These are phyloP conservation scores for Dovyalis caffra DNA, from an alignment of 345 rosid species.

Conservation along the genomic window DNA sequence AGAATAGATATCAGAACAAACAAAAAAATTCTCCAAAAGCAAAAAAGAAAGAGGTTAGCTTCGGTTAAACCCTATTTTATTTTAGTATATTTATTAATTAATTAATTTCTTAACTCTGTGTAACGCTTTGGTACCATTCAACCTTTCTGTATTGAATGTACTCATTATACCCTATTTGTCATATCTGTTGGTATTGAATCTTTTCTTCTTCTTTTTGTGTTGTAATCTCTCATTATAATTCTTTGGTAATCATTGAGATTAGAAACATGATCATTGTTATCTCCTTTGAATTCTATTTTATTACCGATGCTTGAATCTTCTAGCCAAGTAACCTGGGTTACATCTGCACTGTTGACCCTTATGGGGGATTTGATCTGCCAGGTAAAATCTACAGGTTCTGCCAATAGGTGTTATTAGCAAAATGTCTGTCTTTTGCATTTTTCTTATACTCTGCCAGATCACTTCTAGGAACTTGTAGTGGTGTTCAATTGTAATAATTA, in stretches of 20 bases:
- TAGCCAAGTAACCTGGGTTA: constrained; percentile 64
- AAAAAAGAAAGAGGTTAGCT: too few species aligned
- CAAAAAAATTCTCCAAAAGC: too few species aligned
- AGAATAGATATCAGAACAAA: too few species aligned
- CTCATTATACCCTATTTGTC: background rate
- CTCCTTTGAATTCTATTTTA: background rate
- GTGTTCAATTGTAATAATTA: background rate
- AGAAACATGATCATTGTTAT: background rate
- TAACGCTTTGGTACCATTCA: too few species aligned
- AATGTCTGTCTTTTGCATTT: background rate
- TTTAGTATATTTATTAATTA: too few species aligned
- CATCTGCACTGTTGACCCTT: constrained; percentile 80
- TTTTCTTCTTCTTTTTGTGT: background rate
- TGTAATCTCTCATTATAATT: background rate
- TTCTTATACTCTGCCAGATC: background rate
- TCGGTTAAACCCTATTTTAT: too few species aligned
- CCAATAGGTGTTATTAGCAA: background rate
- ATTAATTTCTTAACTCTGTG: too few species aligned
- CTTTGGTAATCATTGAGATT: background rate
- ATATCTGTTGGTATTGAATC: background rate
- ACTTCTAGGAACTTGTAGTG: background rate
- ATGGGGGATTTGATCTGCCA: constrained; percentile 89
- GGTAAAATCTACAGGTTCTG: constrained; percentile 35
- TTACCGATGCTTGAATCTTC: constrained; percentile 71
- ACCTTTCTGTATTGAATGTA: background rate